Evolutionary conservation across 179 eudicot species (phyloP).

Genomic region (Pouteria campechiana): DNA sequence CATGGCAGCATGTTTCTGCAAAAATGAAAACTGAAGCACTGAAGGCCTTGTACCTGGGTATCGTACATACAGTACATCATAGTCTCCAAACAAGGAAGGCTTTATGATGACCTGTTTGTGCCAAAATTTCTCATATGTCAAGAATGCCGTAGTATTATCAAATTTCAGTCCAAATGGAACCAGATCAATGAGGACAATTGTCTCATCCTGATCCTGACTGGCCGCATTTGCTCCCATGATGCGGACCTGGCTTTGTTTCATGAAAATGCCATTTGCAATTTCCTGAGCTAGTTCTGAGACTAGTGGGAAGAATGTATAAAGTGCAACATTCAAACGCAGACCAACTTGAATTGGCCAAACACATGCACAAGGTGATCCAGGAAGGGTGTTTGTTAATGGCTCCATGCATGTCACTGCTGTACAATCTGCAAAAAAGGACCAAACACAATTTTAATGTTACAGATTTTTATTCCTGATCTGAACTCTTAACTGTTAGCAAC

Average conservation of each 20-base stretch:
- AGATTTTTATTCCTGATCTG: not conserved
- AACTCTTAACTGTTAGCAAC: not conserved
- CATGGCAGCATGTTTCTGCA: no score
- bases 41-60: no score
- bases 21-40: no score
- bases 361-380: slow-evolving; percentile 80
- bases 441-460: not conserved
- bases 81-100: slow-evolving; percentile 58
- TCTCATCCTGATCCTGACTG: slow-evolving; percentile 52
- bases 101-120: slow-evolving; percentile 38
- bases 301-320: slow-evolving; percentile 75
- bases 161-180: slow-evolving; percentile 49
- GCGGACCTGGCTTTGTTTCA: slow-evolving; percentile 78
- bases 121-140: slow-evolving; percentile 70
- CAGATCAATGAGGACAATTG: slow-evolving; percentile 56
- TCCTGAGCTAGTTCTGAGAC: slow-evolving; percentile 66
- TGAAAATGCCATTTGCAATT: slow-evolving; percentile 47
- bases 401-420: slow-evolving; percentile 50
- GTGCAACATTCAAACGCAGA: slow-evolving; percentile 34
- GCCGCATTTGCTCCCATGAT: slow-evolving; percentile 87
- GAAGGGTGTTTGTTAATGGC: slow-evolving; percentile 70
- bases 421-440: slow-evolving; percentile 44
- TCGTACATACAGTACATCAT: slow-evolving; percentile 62
- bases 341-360: slow-evolving; percentile 83
- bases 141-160: slow-evolving; percentile 25